Conservation (phyloP, 78 protist species). For the Pigoraptor vietnamica region DNA sequence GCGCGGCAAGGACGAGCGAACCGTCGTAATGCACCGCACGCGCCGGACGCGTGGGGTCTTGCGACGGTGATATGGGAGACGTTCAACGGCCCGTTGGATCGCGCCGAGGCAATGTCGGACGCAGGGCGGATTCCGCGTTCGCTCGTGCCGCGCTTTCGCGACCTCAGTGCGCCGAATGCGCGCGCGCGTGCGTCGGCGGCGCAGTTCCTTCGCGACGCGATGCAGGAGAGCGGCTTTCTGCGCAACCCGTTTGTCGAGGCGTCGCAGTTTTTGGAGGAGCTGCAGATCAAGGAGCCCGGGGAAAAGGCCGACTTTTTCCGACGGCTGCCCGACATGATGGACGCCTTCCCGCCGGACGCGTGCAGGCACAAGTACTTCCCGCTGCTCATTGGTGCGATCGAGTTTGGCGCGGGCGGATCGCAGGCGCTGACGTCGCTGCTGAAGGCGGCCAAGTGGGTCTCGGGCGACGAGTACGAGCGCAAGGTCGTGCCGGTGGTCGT, state of each 20-base stretch:
- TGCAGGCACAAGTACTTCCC: background rate
- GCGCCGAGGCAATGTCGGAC: background rate
- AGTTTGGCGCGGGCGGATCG: background rate
- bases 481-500: constrained; percentile 40
- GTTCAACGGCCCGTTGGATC: background rate
- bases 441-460: constrained; percentile 43
- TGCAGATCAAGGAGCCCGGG: background rate
- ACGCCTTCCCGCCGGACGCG: background rate
- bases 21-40: background rate
- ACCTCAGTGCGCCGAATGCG: background rate
- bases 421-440: constrained; percentile 8
- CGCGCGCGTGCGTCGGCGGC: background rate
- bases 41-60: background rate
- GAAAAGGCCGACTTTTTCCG: background rate
- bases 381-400: background rate
- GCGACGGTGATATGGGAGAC: background rate
- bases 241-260: background rate
- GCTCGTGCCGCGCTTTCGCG: background rate
- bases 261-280: background rate
- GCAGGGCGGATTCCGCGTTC: background rate
- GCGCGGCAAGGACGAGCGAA: background rate
- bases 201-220: background rate
- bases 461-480: constrained; percentile 36
- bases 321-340: background rate
- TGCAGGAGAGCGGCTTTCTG: background rate